Conservation (phyloP, 2,329 filamentous ascomycete species). For the Nigrograna mackinnonii region DNA sequence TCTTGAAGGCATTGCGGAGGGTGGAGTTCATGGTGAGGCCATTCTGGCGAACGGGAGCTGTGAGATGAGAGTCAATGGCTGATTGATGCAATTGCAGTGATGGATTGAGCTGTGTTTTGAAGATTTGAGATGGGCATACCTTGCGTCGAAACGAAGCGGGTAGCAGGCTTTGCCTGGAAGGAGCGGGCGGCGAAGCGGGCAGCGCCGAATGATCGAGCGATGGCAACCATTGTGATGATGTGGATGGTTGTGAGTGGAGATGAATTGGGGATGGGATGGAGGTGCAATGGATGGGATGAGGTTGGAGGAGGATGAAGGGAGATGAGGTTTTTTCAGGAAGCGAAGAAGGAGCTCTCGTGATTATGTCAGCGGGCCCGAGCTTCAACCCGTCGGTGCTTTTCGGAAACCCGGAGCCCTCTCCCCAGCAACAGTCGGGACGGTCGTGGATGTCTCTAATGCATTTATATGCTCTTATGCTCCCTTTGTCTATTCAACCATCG, state of each 20-base stretch:
- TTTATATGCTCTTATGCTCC: no score
- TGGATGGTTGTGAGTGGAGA: slow-evolving; percentile 39
- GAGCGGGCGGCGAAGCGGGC: slow-evolving; percentile 45
- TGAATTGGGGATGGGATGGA: slow-evolving; percentile 43
- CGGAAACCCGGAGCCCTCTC: no score
- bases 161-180: slow-evolving; percentile 39
- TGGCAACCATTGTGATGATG: slow-evolving; percentile 44
- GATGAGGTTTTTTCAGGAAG: no score
- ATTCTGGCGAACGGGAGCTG: slow-evolving; percentile 37
- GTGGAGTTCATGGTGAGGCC: slow-evolving; percentile 38
- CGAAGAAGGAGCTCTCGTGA: no score
- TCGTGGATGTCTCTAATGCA: no score
- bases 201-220: slow-evolving; percentile 43
- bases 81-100: slow-evolving; percentile 18
- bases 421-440: no score
- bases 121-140: slow-evolving; percentile 22
- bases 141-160: slow-evolving; percentile 36
- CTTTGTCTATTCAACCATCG: no score
- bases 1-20: slow-evolving; percentile 45
- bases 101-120: slow-evolving; percentile 22
- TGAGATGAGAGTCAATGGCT: slow-evolving; percentile 33
- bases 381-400: no score
- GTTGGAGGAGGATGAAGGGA: slow-evolving; percentile 23
- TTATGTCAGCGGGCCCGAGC: no score
- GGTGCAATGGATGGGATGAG: slow-evolving; percentile 36